phyloP scores from a whole-genome alignment of 176 grass and related monocot species.

The Eragrostis curvula region DNA sequence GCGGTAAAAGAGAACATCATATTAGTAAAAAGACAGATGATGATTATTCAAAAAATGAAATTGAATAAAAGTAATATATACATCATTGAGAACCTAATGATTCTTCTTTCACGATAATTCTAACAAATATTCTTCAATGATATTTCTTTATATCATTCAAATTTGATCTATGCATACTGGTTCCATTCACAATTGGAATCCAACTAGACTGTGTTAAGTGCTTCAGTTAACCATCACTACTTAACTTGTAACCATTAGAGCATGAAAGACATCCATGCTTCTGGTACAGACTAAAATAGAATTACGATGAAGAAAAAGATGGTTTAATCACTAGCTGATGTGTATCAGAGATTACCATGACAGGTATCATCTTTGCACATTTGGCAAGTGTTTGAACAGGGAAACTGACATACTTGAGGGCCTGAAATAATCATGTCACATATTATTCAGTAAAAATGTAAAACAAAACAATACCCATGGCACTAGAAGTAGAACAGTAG shows the following conservation, averaged over 20 bases:
- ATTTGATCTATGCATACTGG: neutral
- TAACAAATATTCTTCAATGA: neutral
- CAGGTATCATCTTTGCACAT: slow-evolving; percentile 99
- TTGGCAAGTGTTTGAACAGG: slow-evolving; percentile 98
- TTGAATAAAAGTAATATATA: neutral
- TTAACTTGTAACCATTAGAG: neutral
- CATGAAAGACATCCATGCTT: neutral
- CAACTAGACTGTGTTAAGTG: neutral
- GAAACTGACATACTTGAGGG: slow-evolving; percentile 97
- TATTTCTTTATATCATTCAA: neutral
- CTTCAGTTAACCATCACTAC: neutral
- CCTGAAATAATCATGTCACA: slow-evolving; percentile 60
- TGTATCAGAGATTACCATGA: slow-evolving; percentile 76
- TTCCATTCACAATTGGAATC: neutral
- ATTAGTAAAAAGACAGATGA: slow-evolving; percentile 17
- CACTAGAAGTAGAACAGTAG: slow-evolving; percentile 12
- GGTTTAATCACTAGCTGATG: neutral
- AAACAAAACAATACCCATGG: neutral
- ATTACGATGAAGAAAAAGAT: neutral
- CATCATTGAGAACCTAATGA: neutral
- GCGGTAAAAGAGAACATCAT: slow-evolving; percentile 15
- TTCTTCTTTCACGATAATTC: neutral
- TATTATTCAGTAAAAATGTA: slow-evolving; percentile 21
- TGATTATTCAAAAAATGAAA: slow-evolving; percentile 14
- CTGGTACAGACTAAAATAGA: neutral